A percentile compares a stretch with the other conserved stretches of the same genome.
phyloP scores from a whole-genome alignment of 768 basidiomycete species.

The Mycena haematopus region DNA sequence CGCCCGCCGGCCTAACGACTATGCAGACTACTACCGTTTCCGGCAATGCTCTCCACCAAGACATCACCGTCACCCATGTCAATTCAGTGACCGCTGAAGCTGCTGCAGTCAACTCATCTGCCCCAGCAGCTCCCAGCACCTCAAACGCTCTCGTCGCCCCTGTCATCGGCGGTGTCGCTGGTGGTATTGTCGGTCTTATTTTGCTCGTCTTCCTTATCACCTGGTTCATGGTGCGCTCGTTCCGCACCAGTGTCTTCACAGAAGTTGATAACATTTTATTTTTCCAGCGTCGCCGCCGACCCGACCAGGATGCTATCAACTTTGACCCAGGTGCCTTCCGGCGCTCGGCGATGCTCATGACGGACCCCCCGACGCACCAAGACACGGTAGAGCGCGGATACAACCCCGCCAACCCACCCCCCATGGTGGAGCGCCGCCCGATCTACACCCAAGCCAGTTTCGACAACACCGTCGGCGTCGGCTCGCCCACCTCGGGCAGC shows the following conservation, averaged over 20 bases:
- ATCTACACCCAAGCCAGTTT: conserved; percentile 25
- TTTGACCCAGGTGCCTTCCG: conserved; percentile 68
- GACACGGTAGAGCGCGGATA: conserved; percentile 47
- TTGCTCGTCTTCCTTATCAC: conserved; percentile 47
- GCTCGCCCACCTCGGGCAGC: conserved; percentile 40
- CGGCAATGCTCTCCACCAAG: conserved; percentile 19
- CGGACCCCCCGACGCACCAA: conserved; percentile 56
- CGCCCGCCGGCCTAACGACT: neutral
- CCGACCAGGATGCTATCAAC: conserved; percentile 43
- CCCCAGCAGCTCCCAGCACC: neutral
- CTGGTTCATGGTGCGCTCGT: conserved; percentile 52
- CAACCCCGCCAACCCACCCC: conserved; percentile 62
- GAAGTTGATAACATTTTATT: conserved; percentile 3
- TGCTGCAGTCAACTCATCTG: neutral
- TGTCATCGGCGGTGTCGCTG: conserved; percentile 52
- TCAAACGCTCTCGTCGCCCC: conserved; percentile 26
- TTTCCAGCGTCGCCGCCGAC: conserved; percentile 49
- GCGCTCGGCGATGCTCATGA: conserved; percentile 65
- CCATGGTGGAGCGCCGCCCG: conserved; percentile 62
- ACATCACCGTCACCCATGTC: conserved; percentile 22
- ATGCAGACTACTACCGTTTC: conserved; percentile 22
- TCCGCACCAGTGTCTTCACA: conserved; percentile 2
- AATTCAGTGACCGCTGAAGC: neutral
- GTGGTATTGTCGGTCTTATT: conserved; percentile 51
- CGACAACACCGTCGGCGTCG: conserved; percentile 29